Percentiles rank a stretch among this genome's conserved stretches.
These are phyloP conservation scores for Fusarium armeniacum DNA, from an alignment of 2,329 filamentous ascomycete genomes.

Conservation along the genomic window DNA sequence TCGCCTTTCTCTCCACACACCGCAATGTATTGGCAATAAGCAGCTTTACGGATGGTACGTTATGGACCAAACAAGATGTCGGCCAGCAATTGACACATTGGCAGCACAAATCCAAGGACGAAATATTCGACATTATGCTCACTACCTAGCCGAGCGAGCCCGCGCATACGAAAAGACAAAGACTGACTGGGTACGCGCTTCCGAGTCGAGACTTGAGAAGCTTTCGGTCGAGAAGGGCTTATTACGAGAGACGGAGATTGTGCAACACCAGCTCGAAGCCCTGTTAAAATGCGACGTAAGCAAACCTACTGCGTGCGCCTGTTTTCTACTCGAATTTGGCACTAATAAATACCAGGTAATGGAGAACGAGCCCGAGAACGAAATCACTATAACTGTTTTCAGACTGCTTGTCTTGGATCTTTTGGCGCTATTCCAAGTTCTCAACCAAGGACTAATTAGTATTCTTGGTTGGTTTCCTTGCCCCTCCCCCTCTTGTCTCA, in stretches of 20 bases:
- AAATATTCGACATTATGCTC: constrained; percentile 92
- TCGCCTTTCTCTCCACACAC: constrained; percentile 86
- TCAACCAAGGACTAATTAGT: constrained; percentile 98
- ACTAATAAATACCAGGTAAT: constrained; percentile 73
- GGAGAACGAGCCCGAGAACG: constrained; percentile 90
- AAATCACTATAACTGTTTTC: constrained; percentile 96
- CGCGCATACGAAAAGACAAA: constrained; percentile 86
- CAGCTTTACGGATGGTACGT: constrained; percentile 90
- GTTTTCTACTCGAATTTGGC: background rate
- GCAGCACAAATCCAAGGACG: constrained; percentile 92
- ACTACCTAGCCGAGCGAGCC: constrained; percentile 87
- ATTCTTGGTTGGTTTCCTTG: constrained; percentile 78
- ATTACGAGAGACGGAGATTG: constrained; percentile 88
- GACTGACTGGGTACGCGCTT: constrained; percentile 88
- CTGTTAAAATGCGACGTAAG: constrained; percentile 90
- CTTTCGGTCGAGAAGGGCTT: constrained; percentile 92
- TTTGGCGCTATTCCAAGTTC: constrained; percentile 89
- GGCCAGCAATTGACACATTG: constrained; percentile 26
- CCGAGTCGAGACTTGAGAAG: constrained; percentile 85
- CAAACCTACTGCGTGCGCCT: background rate
- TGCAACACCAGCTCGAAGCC: constrained; percentile 88
- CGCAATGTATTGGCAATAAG: constrained; percentile 88
- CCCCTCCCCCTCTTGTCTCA: constrained; percentile 31
- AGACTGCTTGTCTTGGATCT: constrained; percentile 91
- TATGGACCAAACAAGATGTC: background rate